A percentile compares a stretch with the other conserved stretches of the same genome.
phyloP scores from a whole-genome alignment of 768 basidiomycete species.

The Obba rivulosa region DNA sequence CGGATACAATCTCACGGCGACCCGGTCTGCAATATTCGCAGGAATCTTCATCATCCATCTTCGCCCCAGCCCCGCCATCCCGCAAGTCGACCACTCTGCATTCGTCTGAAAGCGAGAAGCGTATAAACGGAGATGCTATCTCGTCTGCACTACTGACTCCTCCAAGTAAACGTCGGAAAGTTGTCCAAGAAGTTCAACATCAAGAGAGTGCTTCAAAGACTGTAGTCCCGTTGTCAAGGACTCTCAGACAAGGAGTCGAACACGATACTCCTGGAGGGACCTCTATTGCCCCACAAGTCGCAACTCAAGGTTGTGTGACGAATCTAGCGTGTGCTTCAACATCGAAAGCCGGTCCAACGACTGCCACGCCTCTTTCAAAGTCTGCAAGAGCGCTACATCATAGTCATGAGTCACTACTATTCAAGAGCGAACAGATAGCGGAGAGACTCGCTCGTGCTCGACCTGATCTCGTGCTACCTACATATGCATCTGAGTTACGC shows the following conservation, averaged over 20 bases:
- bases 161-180: too few species aligned
- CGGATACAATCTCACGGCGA: too few species aligned
- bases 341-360: neutral
- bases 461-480: conserved; percentile 51
- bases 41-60: too few species aligned
- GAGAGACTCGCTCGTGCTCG: conserved; percentile 39
- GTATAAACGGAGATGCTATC: too few species aligned
- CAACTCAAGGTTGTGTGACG: conserved; percentile 7
- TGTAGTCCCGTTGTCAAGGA: neutral
- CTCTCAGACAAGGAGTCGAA: neutral
- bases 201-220: too few species aligned
- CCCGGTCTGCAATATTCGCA: too few species aligned
- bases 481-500: conserved; percentile 39
- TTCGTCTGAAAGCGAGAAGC: too few species aligned
- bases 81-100: too few species aligned
- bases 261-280: neutral
- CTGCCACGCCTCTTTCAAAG: neutral
- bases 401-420: neutral
- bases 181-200: too few species aligned
- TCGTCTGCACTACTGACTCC: too few species aligned
- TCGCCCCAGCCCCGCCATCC: too few species aligned
- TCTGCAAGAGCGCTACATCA: neutral
- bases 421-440: conserved; percentile 19
- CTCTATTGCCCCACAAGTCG: too few species aligned
- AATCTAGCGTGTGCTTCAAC: neutral